Conservation (phyloP, 805 yeast species). For the Candida maltosa region DNA sequence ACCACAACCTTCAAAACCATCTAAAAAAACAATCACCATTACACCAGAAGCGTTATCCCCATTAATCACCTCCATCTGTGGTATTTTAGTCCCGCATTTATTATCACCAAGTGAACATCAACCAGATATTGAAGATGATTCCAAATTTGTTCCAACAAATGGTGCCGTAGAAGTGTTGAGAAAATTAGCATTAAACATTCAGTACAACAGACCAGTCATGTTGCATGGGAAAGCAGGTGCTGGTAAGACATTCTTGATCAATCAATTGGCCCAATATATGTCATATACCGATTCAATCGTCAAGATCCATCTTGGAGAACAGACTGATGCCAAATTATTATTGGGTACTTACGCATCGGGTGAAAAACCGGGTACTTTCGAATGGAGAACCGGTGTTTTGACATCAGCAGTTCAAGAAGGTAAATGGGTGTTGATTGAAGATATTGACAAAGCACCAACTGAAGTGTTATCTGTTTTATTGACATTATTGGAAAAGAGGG, state of each 20-base stretch:
- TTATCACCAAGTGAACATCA: slow-evolving; percentile 4
- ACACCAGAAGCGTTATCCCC: slow-evolving; percentile 33
- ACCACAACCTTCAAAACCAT: neutral
- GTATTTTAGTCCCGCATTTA: slow-evolving; percentile 58
- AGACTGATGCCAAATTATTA: slow-evolving; percentile 89
- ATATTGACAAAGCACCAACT: slow-evolving; percentile 94
- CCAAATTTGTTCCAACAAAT: slow-evolving; percentile 58
- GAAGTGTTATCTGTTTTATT: slow-evolving; percentile 85
- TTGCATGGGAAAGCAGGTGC: slow-evolving; percentile 83
- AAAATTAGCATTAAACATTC: slow-evolving; percentile 56
- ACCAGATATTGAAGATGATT: slow-evolving; percentile 7
- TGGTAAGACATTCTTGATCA: slow-evolving; percentile 86
- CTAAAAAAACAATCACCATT: slow-evolving; percentile 16
- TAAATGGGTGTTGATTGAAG: slow-evolving; percentile 92
- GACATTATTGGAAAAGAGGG: slow-evolving; percentile 80
- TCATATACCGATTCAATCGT: slow-evolving; percentile 63
- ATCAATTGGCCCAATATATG: slow-evolving; percentile 62
- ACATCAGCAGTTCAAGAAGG: slow-evolving; percentile 93
- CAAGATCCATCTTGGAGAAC: slow-evolving; percentile 92
- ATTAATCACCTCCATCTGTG: slow-evolving; percentile 63
- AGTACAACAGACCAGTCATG: slow-evolving; percentile 63
- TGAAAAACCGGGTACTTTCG: slow-evolving; percentile 88
- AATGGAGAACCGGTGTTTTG: slow-evolving; percentile 92
- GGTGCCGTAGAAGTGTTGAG: slow-evolving; percentile 53
- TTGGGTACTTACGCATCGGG: slow-evolving; percentile 95